phyloP scores from a whole-genome alignment of 106 monocot genomes.

The Dendrobium chrysotoxum region DNA sequence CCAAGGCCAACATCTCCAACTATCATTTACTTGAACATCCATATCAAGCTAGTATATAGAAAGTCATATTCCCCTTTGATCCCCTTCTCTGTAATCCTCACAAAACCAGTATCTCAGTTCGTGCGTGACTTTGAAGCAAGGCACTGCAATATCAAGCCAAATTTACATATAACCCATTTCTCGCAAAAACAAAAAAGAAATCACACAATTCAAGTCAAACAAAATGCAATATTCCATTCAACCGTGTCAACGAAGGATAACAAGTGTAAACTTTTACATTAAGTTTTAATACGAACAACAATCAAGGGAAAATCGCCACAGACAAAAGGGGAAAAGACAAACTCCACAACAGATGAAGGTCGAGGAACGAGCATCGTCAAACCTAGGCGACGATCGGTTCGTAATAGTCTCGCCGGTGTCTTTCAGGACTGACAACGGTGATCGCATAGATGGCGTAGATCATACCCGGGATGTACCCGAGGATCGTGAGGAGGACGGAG shows the following conservation, averaged over 20 bases:
- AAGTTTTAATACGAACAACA: background rate
- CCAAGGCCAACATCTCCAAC: background rate
- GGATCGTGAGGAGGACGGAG: slow-evolving; percentile 42
- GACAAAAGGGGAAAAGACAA: background rate
- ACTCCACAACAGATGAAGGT: background rate
- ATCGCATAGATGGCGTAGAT: slow-evolving; percentile 50
- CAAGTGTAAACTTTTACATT: background rate
- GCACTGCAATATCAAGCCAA: background rate
- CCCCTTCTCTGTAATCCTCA: too few species aligned
- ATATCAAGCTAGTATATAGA: background rate
- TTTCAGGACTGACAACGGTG: slow-evolving; percentile 23
- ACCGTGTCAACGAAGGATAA: background rate
- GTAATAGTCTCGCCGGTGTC: slow-evolving; percentile 16
- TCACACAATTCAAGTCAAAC: background rate
- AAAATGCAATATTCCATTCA: background rate
- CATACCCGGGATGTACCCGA: slow-evolving; percentile 46
- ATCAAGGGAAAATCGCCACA: background rate
- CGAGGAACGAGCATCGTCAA: background rate
- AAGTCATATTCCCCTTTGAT: too few species aligned
- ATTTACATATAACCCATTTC: background rate
- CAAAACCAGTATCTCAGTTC: too few species aligned
- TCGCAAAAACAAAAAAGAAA: background rate
- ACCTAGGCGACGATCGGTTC: slow-evolving; percentile 12
- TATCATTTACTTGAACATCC: background rate
- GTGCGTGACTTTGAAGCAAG: background rate